A percentile compares a stretch with the other conserved stretches of the same genome.
Evolutionary conservation across 108 stramenopile genomes (phyloP).

Genomic region (Bacterosira constricta): DNA sequence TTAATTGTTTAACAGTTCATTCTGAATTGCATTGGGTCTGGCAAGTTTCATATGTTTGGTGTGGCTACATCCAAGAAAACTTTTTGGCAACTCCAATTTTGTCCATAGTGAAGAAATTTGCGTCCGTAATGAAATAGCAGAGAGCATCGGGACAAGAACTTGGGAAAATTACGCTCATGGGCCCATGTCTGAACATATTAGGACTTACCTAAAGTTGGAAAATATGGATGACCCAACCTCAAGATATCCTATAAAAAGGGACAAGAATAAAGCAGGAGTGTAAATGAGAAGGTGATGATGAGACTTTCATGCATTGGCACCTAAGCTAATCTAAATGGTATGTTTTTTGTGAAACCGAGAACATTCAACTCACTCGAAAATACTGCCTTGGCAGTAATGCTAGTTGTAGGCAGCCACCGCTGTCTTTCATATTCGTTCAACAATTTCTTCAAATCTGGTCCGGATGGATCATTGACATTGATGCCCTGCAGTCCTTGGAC

Average conservation of each 20-base stretch:
- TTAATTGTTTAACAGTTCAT: too few relatives aligned
- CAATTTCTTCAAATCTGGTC: constrained; percentile 34
- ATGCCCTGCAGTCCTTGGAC: neutral
- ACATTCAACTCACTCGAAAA: constrained; percentile 53
- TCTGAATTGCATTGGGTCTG: too few relatives aligned
- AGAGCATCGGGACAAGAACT: too few relatives aligned
- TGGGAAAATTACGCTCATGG: neutral
- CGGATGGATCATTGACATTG: constrained; percentile 2
- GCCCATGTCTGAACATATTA: neutral
- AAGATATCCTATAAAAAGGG: constrained; percentile 52
- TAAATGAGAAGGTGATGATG: too few relatives aligned
- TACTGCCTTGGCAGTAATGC: constrained; percentile 70
- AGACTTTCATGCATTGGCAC: too few relatives aligned
- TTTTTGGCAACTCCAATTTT: constrained; percentile 66
- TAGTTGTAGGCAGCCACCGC: constrained; percentile 79
- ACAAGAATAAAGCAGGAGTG: too few relatives aligned
- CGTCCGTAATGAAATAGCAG: constrained; percentile 33
- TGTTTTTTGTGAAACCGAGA: neutral
- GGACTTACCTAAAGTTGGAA: constrained; percentile 51
- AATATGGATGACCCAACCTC: constrained; percentile 68
- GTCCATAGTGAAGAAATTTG: constrained; percentile 30
- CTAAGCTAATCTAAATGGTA: too few relatives aligned
- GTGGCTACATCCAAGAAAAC: constrained; percentile 71
- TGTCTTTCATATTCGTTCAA: constrained; percentile 67
- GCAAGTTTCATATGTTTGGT: constrained; percentile 54